Base-by-base conservation (phyloP, 1,284 basidiomycete species). In the Inonotus hispidus region DNA sequence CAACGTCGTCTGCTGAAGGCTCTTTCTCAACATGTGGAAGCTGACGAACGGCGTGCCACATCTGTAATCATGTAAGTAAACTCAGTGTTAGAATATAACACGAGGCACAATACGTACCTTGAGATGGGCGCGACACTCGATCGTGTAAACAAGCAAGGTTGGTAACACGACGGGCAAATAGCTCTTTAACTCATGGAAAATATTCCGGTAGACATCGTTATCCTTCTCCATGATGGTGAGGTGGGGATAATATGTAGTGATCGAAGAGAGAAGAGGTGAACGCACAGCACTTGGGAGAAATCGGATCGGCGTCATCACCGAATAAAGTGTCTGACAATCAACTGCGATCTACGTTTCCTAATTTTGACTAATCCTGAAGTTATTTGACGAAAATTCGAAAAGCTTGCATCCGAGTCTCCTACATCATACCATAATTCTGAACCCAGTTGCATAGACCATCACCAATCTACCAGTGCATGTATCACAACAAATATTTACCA, bases 41-140 rank as follows among this genome's bases (percentile, higher is more conserved):
- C 43, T 55, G 58, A 10, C 53, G 23, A 11, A 60, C 58, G 21
- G 58, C 52, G 23, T 60, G 58, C 58, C 50, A 54, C 1, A 46
- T 14, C 58, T 60, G 38, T n/a, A 16, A 19, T 2, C 41, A 43
- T 43, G 41, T 16, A 16, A 14, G 16, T 16, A 39, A n/a, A 39
- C n/a, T 39, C 13, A 39, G 11, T 5, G 38, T 11, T 4, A 49
- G 14, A 35, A 19, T 27, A 10, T 13, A 21, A 16, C 13, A n/a
- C 16, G 1, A 3, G 1, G 41, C 7, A 14, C 16, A n/a, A 6
- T 25, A 14, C 43, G 8, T 35, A 60, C 58, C 58, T 60, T 60
- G 10, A 60, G 23, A 43, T 27, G 43, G n/a, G 41, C 38, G 21
- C 29, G 11, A 45, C 52, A 46, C 21, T 60, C 58, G 35, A 60